A percentile compares a stretch with the other conserved stretches of the same genome.
These are phyloP conservation scores for Arthrobotrys pseudoclavata DNA, from an alignment of 2,329 filamentous ascomycete genomes.

Conservation along the genomic window DNA sequence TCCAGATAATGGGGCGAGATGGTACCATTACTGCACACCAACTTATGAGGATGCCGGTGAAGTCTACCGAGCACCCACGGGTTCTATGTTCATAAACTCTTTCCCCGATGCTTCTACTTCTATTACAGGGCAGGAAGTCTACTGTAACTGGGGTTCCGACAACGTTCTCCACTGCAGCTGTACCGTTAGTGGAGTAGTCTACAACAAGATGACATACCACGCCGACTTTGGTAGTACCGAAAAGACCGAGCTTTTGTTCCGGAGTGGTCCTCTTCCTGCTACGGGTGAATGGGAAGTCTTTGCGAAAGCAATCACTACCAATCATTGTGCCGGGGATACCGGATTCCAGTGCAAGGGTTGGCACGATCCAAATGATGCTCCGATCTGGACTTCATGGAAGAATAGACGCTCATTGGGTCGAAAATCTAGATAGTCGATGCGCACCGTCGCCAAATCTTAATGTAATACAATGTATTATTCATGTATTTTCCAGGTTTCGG, in stretches of 20 bases:
- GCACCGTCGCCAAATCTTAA: too few relatives aligned
- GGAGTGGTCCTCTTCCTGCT: neutral
- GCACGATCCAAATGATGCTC: neutral
- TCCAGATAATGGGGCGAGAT: neutral
- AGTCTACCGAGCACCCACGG: neutral
- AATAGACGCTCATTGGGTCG: neutral
- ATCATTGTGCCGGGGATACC: neutral
- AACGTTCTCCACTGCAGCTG: conserved; percentile 12
- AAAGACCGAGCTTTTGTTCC: neutral
- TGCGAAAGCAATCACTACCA: neutral
- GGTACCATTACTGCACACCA: neutral
- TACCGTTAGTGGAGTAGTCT: neutral
- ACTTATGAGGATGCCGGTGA: neutral
- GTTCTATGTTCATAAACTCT: neutral
- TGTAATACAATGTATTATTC: too few relatives aligned
- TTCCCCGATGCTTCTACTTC: neutral
- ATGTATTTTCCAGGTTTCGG: too few relatives aligned
- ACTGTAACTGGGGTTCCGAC: conserved; percentile 12
- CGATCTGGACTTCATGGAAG: neutral
- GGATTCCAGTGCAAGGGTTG: neutral
- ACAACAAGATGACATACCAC: neutral
- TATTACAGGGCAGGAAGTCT: neutral
- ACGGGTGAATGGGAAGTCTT: neutral
- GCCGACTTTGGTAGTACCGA: neutral
- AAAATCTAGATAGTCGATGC: neutral